Evolutionary conservation across 331 rosid species (phyloP).

Genomic region (Pyrus hybrid): DNA sequence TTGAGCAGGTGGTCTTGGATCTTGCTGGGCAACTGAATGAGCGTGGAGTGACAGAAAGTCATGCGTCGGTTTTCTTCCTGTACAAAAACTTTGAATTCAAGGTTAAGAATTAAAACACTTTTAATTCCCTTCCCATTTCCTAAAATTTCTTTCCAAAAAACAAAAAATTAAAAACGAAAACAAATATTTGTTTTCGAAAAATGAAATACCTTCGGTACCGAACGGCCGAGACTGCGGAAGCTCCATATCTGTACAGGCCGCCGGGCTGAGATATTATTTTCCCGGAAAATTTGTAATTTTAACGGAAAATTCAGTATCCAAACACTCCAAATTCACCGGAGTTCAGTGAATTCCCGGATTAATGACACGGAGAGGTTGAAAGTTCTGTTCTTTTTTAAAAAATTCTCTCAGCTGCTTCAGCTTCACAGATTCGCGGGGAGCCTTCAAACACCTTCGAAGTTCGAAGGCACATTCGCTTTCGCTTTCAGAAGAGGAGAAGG

Average conservation of each 20-base stretch:
- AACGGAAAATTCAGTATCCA: not conserved
- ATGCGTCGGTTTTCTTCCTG: slow-evolving; percentile 83
- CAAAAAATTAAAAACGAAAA: not conserved
- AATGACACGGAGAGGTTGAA: no score
- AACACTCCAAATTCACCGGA: slow-evolving; percentile 1
- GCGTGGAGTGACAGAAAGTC: slow-evolving; percentile 86
- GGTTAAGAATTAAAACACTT: slow-evolving; percentile 1
- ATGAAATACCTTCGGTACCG: slow-evolving; percentile 60
- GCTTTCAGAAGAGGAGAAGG: not conserved
- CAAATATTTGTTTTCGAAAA: slow-evolving; percentile 1
- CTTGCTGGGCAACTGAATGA: slow-evolving; percentile 71
- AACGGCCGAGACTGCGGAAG: slow-evolving; percentile 75
- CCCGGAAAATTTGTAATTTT: slow-evolving; percentile 7
- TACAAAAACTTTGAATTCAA: slow-evolving; percentile 15
- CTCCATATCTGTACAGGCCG: slow-evolving; percentile 48
- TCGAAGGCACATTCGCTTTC: slow-evolving; percentile 40
- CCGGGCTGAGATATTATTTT: not conserved
- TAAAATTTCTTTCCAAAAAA: not conserved
- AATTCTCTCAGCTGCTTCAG: not conserved
- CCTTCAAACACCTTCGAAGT: slow-evolving; percentile 25
- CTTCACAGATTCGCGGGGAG: slow-evolving; percentile 35
- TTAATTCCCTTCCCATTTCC: no score
- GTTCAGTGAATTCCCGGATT: not conserved
- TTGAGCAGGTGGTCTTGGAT: slow-evolving; percentile 80
- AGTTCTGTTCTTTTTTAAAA: not conserved